phyloP scores from a whole-genome alignment of 31 red algal species.

The Odonthalia washingtoniensis region DNA sequence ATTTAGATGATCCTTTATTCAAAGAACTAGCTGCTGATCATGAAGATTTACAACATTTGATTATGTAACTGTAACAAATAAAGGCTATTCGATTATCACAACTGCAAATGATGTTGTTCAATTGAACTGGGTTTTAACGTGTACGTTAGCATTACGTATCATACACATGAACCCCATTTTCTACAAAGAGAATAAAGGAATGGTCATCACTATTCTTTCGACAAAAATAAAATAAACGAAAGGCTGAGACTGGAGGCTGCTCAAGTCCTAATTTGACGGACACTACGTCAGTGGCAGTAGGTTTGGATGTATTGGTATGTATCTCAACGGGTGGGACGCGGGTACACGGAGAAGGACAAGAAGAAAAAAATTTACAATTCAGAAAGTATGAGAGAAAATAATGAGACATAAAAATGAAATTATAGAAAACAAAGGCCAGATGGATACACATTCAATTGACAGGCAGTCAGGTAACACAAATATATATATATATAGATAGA shows the following conservation, averaged over 20 bases:
- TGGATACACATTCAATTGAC: conserved; percentile 6
- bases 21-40: conserved; percentile 58
- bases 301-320: too few relatives aligned
- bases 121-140: neutral
- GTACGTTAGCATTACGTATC: neutral
- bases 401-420: neutral
- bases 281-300: too few relatives aligned
- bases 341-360: too few relatives aligned
- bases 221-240: neutral
- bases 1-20: conserved; percentile 86
- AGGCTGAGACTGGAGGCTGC: neutral
- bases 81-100: neutral
- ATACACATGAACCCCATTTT: neutral
- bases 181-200: neutral
- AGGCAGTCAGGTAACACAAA: neutral
- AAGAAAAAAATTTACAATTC: neutral
- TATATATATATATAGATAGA: neutral
- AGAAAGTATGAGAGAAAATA: neutral
- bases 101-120: neutral
- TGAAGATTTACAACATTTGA: conserved; percentile 47
- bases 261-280: too few relatives aligned
- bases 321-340: too few relatives aligned
- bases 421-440: conserved; percentile 21
- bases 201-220: neutral
- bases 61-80: neutral